Conservation (phyloP, 2,329 filamentous ascomycete genomes). For the Fusarium euwallaceae region DNA sequence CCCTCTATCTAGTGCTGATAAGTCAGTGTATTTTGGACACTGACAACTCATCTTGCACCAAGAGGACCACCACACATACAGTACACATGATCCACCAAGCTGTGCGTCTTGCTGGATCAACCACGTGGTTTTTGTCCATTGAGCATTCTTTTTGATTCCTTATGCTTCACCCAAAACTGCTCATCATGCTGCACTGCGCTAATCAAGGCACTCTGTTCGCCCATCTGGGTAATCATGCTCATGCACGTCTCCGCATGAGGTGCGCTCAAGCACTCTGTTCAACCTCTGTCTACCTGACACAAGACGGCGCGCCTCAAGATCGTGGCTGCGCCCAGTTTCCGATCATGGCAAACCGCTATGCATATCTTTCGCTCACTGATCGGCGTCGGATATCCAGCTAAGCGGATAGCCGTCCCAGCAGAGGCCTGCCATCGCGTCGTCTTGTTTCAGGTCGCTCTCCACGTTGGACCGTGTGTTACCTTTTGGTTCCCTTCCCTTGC, state of each 20-base stretch:
- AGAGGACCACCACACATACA: not conserved
- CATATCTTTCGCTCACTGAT: conserved; percentile 14
- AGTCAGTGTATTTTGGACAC: conserved; percentile 3
- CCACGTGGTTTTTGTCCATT: conserved; percentile 4
- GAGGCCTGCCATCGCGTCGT: conserved; percentile 33
- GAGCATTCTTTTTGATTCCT: not conserved
- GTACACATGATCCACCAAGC: not conserved
- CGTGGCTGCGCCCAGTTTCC: conserved; percentile 15
- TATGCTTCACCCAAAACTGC: not conserved
- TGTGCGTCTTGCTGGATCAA: not conserved
- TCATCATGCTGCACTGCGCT: not conserved
- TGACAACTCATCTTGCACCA: conserved; percentile 8
- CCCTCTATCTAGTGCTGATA: not conserved
- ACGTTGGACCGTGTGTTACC: conserved; percentile 39
- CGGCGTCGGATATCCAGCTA: conserved; percentile 15
- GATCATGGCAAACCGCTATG: conserved; percentile 7
- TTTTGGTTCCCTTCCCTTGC: conserved; percentile 14
- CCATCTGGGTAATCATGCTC: not conserved
- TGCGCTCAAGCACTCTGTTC: conserved; percentile 7
- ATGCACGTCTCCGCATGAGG: conserved; percentile 4
- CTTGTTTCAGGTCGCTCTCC: conserved; percentile 45
- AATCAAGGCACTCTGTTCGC: not conserved
- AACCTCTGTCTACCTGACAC: conserved; percentile 25
- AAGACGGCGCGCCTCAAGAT: not conserved
- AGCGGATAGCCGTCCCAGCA: conserved; percentile 21